phyloP scores from a whole-genome alignment of 2,329 filamentous ascomycete species.

The Reticulascus tulasneorum region DNA sequence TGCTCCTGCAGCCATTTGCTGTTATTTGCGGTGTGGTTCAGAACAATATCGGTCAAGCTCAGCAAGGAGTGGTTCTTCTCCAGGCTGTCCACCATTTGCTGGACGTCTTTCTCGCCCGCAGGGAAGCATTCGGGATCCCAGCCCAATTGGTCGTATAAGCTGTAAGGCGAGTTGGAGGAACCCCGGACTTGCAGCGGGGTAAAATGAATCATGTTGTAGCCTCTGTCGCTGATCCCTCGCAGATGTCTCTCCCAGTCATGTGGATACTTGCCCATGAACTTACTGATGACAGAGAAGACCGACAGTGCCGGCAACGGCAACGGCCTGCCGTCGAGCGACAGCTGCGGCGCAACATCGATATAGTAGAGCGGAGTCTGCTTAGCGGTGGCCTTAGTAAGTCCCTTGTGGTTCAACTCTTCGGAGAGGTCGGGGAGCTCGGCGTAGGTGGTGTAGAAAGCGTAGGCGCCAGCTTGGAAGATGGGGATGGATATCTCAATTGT shows the following conservation, averaged over 20 bases:
- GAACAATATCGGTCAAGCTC: slow-evolving; percentile 91
- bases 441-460: slow-evolving; percentile 92
- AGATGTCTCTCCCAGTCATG: slow-evolving; percentile 87
- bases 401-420: slow-evolving; percentile 43
- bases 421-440: slow-evolving; percentile 78
- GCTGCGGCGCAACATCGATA: slow-evolving; percentile 83
- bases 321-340: slow-evolving; percentile 68
- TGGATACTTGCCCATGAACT: slow-evolving; percentile 95
- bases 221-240: slow-evolving; percentile 79
- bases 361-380: slow-evolving; percentile 78
- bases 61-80: slow-evolving; percentile 81
- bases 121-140: slow-evolving; percentile 85
- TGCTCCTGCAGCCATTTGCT: slow-evolving; percentile 91
- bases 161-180: slow-evolving; percentile 93
- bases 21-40: slow-evolving; percentile 97
- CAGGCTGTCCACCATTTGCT: slow-evolving; percentile 72
- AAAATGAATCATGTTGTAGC: slow-evolving; percentile 99
- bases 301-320: slow-evolving; percentile 84
- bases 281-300: slow-evolving; percentile 91
- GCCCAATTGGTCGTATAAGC: slow-evolving; percentile 83
- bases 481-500: slow-evolving; percentile 87
- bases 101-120: slow-evolving; percentile 76
- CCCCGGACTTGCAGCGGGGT: slow-evolving; percentile 88
- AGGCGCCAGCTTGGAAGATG: slow-evolving; percentile 78
- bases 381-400: slow-evolving; percentile 45